Percentiles rank a stretch among this genome's conserved stretches.
These are phyloP conservation scores for Nigrospora sphaerica DNA, from an alignment of 2,329 filamentous ascomycete species.

Conservation along the genomic window DNA sequence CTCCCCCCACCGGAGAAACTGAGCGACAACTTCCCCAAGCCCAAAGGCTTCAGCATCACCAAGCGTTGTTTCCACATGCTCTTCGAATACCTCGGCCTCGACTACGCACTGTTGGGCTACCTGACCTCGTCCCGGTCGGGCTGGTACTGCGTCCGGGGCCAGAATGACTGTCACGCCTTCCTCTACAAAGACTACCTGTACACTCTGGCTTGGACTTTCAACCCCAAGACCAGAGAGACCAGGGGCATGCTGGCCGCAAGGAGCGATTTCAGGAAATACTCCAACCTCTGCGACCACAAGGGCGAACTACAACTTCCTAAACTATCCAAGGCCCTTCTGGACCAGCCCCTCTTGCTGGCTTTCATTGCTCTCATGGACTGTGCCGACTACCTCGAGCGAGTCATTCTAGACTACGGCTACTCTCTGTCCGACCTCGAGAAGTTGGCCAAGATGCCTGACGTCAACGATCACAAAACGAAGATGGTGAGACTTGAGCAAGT, in stretches of 20 bases:
- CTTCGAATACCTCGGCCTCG: constrained; percentile 1
- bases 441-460: no score
- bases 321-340: constrained; percentile 1
- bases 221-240: constrained; percentile 2
- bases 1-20: background rate
- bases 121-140: constrained; percentile 6
- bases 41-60: background rate
- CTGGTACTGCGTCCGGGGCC: constrained; percentile 3
- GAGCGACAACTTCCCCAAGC: no score
- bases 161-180: constrained; percentile 1
- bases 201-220: constrained; percentile 7
- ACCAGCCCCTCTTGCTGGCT: constrained; percentile 6
- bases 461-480: no score
- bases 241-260: constrained; percentile 2
- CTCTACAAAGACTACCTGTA: constrained; percentile 9
- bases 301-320: constrained; percentile 1
- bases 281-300: background rate
- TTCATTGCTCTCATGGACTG: constrained; percentile 5
- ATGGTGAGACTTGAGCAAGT: background rate
- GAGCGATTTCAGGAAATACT: constrained; percentile 2
- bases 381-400: constrained; percentile 3
- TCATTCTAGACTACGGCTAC: constrained; percentile 2
- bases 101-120: constrained; percentile 2
- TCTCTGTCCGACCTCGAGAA: constrained; percentile 3
- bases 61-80: background rate